Evolutionary conservation across 2,329 filamentous ascomycete species (phyloP).

Genomic region (Monilinia fructicola): DNA sequence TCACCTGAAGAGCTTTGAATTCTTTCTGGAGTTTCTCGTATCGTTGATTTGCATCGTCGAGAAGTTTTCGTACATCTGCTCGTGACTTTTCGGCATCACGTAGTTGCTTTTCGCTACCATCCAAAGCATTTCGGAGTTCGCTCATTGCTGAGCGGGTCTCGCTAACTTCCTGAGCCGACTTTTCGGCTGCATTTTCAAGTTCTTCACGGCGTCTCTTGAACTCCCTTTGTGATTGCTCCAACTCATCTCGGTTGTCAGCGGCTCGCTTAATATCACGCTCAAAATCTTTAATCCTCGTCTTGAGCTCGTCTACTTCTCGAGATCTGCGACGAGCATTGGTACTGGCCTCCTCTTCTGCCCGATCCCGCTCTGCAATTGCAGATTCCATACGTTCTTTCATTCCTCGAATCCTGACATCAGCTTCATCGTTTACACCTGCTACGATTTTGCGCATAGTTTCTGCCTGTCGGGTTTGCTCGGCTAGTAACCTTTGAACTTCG

Average conservation of each 20-base stretch:
- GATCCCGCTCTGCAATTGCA: constrained; percentile 90
- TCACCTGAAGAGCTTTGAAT: constrained; percentile 53
- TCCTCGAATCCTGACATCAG: constrained; percentile 79
- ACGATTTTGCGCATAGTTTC: constrained; percentile 93
- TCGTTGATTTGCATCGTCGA: constrained; percentile 75
- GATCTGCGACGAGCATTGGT: constrained; percentile 72
- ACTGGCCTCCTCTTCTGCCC: constrained; percentile 86
- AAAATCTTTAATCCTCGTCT: constrained; percentile 73
- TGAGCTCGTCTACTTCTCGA: constrained; percentile 84
- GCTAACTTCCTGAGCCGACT: constrained; percentile 68
- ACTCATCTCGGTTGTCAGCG: constrained; percentile 72
- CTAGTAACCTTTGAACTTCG: constrained; percentile 82
- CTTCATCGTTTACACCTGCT: constrained; percentile 78
- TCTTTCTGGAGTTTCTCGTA: constrained; percentile 79
- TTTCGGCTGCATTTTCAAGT: constrained; percentile 68
- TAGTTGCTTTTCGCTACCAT: constrained; percentile 82
- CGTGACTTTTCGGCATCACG: constrained; percentile 82
- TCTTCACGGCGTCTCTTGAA: constrained; percentile 73
- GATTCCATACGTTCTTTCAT: constrained; percentile 87
- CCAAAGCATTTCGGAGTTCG: constrained; percentile 75
- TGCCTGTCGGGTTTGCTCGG: constrained; percentile 84
- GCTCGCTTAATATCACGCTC: constrained; percentile 74
- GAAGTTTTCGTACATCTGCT: constrained; percentile 67
- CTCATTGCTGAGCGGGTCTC: constrained; percentile 76
- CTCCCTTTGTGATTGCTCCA: constrained; percentile 71